Base-by-base conservation (phyloP, 768 basidiomycete species). In the Serendipita sp. region DNA sequence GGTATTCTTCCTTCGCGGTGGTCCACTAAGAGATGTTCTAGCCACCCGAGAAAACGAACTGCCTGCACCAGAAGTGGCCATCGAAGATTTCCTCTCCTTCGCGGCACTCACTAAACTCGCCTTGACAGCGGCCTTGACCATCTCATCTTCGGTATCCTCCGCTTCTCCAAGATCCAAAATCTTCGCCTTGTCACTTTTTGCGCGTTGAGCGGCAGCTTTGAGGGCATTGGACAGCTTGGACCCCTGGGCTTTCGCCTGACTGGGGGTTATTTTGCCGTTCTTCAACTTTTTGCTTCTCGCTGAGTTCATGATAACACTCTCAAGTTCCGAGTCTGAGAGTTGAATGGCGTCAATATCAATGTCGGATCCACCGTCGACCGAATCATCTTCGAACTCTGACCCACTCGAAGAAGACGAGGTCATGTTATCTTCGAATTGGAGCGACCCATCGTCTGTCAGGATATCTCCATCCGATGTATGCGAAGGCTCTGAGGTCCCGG, bases 191-290 rank as follows among this genome's bases (percentile, higher is more conserved):
- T 30, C n/a, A 4, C 10, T 38, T 30, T 60, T 60, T 13, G 41
- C 5, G 18, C 48, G 48, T 24, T 32, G 18, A 7, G 48, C 5
- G 18, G 18, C 48, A 7, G 5, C n/a, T n/a, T 53, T 53, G 8
- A 53, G 10, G 7, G 5, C 32, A 8, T 53, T 53, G 8, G 18
- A 24, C 7, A 34, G 16, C 48, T 53, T 53, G 48, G 32, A 53
- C 16, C 10, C 32, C 16, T 18, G 7, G 5, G 8, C 48, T 18
- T 32, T 32, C 28, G 30, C 30, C 53, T 54, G 16, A 45, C 63
- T 63, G 66, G 47, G 67, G 37, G 51, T 68, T 65, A 11, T 32
- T 65, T 34, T 65, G 64, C 63, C 66, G 65, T 48, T 63, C 53
- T 38, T 56, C 51, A 18, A 30, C 45, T n/a, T 64, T 60, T 10